phyloP scores from a whole-genome alignment of 345 rosid species.

The Firmiana major region DNA sequence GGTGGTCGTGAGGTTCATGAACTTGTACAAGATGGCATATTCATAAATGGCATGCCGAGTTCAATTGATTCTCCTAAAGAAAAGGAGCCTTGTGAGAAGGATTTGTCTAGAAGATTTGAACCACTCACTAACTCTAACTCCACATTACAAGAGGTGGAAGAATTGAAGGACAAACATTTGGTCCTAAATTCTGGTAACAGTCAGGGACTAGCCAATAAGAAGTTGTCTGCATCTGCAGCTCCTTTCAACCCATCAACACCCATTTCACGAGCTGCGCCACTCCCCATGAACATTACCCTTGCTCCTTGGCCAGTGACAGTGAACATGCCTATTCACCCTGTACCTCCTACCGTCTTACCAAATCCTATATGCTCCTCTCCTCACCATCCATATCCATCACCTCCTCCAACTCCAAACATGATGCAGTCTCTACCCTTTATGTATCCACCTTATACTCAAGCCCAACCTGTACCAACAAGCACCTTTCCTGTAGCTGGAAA shows the following conservation, averaged over 20 bases:
- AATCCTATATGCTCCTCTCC: slow-evolving; percentile 53
- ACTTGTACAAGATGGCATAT: slow-evolving; percentile 30
- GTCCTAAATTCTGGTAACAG: slow-evolving; percentile 39
- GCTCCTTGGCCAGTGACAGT: slow-evolving; percentile 68
- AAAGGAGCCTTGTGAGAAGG: slow-evolving; percentile 36
- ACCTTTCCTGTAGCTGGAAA: slow-evolving; percentile 68
- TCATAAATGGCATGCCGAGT: slow-evolving; percentile 33
- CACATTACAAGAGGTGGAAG: slow-evolving; percentile 36
- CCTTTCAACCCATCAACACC: slow-evolving; percentile 83
- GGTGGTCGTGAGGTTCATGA: slow-evolving; percentile 33
- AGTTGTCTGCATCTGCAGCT: slow-evolving; percentile 94
- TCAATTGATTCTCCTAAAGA: slow-evolving; percentile 38
- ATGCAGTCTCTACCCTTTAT: slow-evolving; percentile 80
- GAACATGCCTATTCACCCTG: slow-evolving; percentile 43
- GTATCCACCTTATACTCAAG: slow-evolving; percentile 71
- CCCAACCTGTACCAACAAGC: slow-evolving; percentile 65
- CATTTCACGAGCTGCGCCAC: slow-evolving; percentile 56
- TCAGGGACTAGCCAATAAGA: slow-evolving; percentile 54
- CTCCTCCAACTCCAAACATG: slow-evolving; percentile 87
- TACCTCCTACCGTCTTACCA: slow-evolving; percentile 43
- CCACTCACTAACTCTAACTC: slow-evolving; percentile 24
- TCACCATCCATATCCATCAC: slow-evolving; percentile 69
- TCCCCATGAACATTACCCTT: slow-evolving; percentile 54
- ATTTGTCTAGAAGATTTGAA: slow-evolving; percentile 25
- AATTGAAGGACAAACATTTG: slow-evolving; percentile 56